Conservation (phyloP, 306 rosid genomes). For the Cucurbita maxima region DNA sequence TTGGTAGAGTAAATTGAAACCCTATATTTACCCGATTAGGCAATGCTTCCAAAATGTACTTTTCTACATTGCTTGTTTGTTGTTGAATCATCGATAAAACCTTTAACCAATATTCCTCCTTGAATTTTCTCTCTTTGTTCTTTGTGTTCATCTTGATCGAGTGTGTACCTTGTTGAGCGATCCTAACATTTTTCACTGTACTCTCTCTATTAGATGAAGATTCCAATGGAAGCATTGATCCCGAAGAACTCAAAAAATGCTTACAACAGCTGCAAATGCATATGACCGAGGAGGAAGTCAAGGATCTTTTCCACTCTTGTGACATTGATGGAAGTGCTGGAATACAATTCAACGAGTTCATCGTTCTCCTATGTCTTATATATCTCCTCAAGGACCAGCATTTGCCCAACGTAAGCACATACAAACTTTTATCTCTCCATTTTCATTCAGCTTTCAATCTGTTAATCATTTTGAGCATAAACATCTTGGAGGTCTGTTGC, state of each 20-base stretch:
- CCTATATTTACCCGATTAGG: too few species aligned
- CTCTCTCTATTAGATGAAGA: constrained; percentile 41
- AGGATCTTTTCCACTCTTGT: constrained; percentile 63
- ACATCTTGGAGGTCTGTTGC: constrained; percentile 13
- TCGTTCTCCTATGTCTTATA: constrained; percentile 75
- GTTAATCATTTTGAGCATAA: background rate
- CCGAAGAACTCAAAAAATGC: constrained; percentile 45
- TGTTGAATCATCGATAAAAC: too few species aligned
- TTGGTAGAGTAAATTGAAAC: too few species aligned
- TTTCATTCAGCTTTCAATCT: background rate
- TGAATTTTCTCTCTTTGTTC: background rate
- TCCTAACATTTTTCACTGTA: background rate
- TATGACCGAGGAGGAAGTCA: constrained; percentile 45
- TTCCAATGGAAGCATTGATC: constrained; percentile 64
- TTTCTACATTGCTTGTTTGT: too few species aligned
- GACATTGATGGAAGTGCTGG: constrained; percentile 76
- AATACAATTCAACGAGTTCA: constrained; percentile 73
- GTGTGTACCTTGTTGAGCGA: too few species aligned
- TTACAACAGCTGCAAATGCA: constrained; percentile 47
- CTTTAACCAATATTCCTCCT: too few species aligned
- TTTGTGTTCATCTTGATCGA: too few species aligned
- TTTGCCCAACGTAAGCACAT: constrained; percentile 24
- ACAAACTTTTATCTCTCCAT: background rate
- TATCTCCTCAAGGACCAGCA: constrained; percentile 48
- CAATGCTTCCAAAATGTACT: too few species aligned